phyloP scores from a whole-genome alignment of 2,329 filamentous ascomycete species.

The Ascochyta fabae region DNA sequence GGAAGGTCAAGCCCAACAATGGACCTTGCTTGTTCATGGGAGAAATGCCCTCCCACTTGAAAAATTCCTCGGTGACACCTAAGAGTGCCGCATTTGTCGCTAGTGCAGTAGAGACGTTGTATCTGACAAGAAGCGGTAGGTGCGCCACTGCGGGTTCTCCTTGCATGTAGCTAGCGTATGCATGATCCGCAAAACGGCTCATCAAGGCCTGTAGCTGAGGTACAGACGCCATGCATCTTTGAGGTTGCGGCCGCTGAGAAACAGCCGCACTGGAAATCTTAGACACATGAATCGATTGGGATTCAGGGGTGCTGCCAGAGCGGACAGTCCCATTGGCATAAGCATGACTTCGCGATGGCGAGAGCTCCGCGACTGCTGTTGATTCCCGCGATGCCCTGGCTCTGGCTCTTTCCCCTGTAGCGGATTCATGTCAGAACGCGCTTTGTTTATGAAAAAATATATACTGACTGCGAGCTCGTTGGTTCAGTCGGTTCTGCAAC shows the following conservation, averaged over 20 bases:
- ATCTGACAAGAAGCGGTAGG: conserved; percentile 20
- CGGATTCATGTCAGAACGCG: not conserved
- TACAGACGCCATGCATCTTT: conserved; percentile 10
- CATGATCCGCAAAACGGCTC: conserved; percentile 24
- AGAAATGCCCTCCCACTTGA: conserved; percentile 22
- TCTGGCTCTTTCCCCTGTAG: not conserved
- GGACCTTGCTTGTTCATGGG: conserved; percentile 20
- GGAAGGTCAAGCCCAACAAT: not conserved
- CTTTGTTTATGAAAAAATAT: not conserved
- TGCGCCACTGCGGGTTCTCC: conserved; percentile 20
- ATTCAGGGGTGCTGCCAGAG: not conserved
- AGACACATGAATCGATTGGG: not conserved
- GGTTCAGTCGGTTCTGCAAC: conserved; percentile 30
- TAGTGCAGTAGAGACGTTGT: conserved; percentile 22
- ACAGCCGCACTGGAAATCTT: too few relatives aligned
- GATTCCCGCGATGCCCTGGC: not conserved
- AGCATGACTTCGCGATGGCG: not conserved
- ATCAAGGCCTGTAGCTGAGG: conserved; percentile 21
- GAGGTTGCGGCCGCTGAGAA: not conserved
- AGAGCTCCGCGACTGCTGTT: not conserved
- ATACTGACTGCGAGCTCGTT: conserved; percentile 22
- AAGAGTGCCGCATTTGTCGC: conserved; percentile 17
- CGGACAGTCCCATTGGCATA: too few relatives aligned
- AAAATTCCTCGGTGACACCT: conserved; percentile 17
- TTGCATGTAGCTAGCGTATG: conserved; percentile 25